Base-by-base conservation (phyloP, 2,329 filamentous ascomycete genomes). In the Neonectria hederae region DNA sequence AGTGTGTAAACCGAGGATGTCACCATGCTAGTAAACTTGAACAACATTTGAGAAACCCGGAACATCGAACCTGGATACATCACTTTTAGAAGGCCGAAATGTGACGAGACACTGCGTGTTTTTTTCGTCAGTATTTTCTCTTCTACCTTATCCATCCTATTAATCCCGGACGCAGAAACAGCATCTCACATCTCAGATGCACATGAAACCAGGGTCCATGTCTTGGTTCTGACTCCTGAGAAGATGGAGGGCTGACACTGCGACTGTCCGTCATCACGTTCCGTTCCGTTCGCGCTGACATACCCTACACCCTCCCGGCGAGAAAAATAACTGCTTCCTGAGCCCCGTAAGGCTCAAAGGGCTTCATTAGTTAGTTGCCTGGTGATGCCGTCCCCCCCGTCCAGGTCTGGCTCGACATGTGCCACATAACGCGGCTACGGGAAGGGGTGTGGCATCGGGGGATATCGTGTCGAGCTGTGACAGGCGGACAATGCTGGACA, bases 401-500 rank as follows among this genome's bases (percentile, higher is more conserved):
- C 9, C n/a, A 14, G 48, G 28, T 8, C 57, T 22, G 58, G 48
- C 53, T 62, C 55, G 53, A 62, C 67, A 66, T 72, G 72, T 73
- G 72, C 70, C 69, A 74, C 70, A 70, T 63, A 63, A 56, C 54
- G 56, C 58, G 21, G 28, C 24, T 21, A 32, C 26, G 2, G n/a
- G 48, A 51, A 19, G 54, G 52, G 26, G 51, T 43, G 62, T 62
- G 54, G 54, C 30, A 28, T 43, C 14, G 54, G 46, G 54, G 24
- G 65, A 56, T 70, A 65, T 76, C 75, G 75, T 77, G 75, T 77
- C 75, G 70, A 65, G 53, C 73, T 75, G 66, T 77, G 74, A 77
- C 74, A 77, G 75, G 75, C 70, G 68, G 64, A 65, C 52, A 38
- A 38, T 11, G 43, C 38, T 14, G 10, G 35, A 32, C 53, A 19